A percentile compares a stretch with the other conserved stretches of the same genome.
These are phyloP conservation scores for Capronia coronata DNA, from an alignment of 2,329 filamentous ascomycete genomes.

Conservation along the genomic window DNA sequence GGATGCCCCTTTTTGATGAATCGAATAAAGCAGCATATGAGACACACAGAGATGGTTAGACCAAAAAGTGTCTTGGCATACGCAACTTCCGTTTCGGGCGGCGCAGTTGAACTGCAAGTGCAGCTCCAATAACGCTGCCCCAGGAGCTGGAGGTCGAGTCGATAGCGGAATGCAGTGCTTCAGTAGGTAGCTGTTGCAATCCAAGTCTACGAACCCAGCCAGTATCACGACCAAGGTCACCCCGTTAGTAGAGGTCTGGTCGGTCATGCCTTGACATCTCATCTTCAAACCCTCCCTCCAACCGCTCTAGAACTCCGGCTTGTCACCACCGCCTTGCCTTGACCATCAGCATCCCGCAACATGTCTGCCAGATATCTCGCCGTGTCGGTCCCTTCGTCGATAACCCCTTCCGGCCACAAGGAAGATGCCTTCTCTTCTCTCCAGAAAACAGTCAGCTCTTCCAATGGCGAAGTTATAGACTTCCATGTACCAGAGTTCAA, in stretches of 20 bases:
- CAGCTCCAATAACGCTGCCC: not conserved
- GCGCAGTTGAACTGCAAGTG: not conserved
- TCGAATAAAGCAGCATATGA: not conserved
- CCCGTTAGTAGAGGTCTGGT: not conserved
- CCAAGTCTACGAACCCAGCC: not conserved
- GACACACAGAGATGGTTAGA: not conserved
- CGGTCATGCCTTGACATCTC: not conserved
- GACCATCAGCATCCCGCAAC: not conserved
- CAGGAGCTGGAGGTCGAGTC: not conserved
- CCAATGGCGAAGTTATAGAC: constrained; percentile 67
- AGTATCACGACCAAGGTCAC: not conserved
- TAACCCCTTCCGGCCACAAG: constrained; percentile 70
- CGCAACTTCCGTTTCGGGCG: constrained; percentile 1
- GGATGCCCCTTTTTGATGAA: not conserved
- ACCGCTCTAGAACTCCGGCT: too few relatives aligned
- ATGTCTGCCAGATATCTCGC: constrained; percentile 59
- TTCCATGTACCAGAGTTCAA: constrained; percentile 93
- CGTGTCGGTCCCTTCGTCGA: constrained; percentile 81
- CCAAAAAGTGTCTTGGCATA: constrained; percentile 1
- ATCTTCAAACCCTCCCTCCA: too few relatives aligned
- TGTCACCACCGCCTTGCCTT: too few relatives aligned
- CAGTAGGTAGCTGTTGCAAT: not conserved
- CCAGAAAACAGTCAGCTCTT: constrained; percentile 62
- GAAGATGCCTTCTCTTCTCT: constrained; percentile 76
- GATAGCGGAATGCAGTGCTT: not conserved